Evolutionary conservation across 495 filamentous ascomycete genomes (phyloP), one percentile per base, ranked within the genome.

Genomic region (Neurospora africana): DNA sequence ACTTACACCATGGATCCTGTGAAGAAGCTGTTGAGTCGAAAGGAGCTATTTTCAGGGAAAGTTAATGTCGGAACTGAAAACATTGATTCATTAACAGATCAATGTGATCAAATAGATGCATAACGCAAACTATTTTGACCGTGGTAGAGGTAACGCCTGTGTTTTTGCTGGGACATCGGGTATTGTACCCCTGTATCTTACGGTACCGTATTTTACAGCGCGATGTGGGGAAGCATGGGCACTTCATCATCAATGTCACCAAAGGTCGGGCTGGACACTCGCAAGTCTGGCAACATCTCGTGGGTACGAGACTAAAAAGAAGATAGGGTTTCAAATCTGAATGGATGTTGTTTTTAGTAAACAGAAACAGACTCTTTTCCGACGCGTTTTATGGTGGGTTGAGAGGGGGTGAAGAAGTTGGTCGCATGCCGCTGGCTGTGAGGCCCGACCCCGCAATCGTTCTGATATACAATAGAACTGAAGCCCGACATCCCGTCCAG

Each of bases 311-410:
- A 11, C 8, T 9, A 9, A 11, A 10, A 21, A 4, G 8, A 21
- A 21, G 8, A 21, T 4, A 10, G 0, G 0, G 3, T 44, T n/a
- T 9, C 1, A 4, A 9, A n/a, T 0, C 3, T 19, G 19, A n/a
- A 44, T 44, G 19, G 41, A 8, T n/a, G 2, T 8, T 3, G 0
- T 44, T n/a, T 3, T n/a, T 0, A 19, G 19, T n/a, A 44, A 44
- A n/a, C 7, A 9, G 41, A 9, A n/a, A 44, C 8, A 0, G 1
- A 4, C 0, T n/a, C 7, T 4, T n/a, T 44, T 19, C 41, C 8
- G 1, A 10, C 0, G 3, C 43, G n/a, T 21, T 8, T 10, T 4
- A 5, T 9, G n/a, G n/a, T 9, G 3, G 8, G 3, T 4, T 21
- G n/a, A 21, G 19, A 44, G 3, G 3, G 8, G 4, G 19, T 44